A percentile compares a stretch with the other conserved stretches of the same genome.
Conservation (phyloP, 1,284 basidiomycete species). For the Pseudozyma tsukubaensis region DNA sequence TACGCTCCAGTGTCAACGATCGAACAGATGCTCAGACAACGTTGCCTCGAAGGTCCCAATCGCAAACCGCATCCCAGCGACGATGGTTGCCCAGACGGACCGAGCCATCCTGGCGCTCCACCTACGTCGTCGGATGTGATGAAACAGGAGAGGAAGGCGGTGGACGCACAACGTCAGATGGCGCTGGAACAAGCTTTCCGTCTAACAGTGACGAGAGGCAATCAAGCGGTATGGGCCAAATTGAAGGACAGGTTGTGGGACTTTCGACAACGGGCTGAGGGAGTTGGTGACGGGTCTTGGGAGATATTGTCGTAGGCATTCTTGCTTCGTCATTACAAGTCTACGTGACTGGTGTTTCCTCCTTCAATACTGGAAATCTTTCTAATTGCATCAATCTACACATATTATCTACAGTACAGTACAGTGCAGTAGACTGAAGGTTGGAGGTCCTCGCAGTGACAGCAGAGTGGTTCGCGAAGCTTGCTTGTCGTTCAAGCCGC, state of each 20-base stretch:
- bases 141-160: too few species aligned
- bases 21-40: conserved; percentile 15
- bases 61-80: background rate
- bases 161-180: conserved; percentile 2
- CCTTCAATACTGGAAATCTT: background rate
- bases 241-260: conserved; percentile 60
- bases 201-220: conserved; percentile 48
- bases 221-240: conserved; percentile 60
- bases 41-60: conserved; percentile 19
- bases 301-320: conserved; percentile 27
- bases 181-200: conserved; percentile 23
- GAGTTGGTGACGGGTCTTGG: conserved; percentile 49
- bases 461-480: too few species aligned
- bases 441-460: too few species aligned
- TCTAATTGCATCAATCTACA: too few species aligned
- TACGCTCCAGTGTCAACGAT: conserved; percentile 18
- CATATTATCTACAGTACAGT: too few species aligned
- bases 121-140: too few species aligned
- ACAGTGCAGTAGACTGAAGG: too few species aligned
- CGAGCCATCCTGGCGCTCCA: background rate
- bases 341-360: background rate
- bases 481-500: too few species aligned
- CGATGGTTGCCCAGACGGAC: background rate
- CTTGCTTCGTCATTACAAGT: background rate
- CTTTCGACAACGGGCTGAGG: conserved; percentile 55